Base-by-base conservation (phyloP, 495 filamentous ascomycete species). In the Parachaetomium inaequale region DNA sequence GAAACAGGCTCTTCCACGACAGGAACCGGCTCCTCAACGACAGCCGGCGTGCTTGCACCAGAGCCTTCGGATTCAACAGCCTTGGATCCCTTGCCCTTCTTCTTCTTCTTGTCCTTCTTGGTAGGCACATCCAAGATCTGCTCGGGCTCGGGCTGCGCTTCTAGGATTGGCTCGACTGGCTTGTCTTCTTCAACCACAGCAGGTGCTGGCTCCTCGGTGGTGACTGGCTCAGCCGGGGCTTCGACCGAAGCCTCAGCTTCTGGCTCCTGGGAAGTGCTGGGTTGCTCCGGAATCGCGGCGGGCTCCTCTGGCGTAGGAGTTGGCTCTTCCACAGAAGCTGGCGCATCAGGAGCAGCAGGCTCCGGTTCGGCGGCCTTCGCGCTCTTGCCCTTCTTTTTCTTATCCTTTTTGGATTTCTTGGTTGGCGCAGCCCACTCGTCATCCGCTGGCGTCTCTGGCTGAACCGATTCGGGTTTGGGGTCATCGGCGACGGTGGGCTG, bases 321-420 rank as follows among this genome's bases (percentile, higher is more conserved):
- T 53, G 64, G 52, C 72, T 63, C 72, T 42, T 76, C 64, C 15
- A 50, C 66, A 29, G 7, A 66, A 32, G 65, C 63, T 14, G 61
- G 73, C 47, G 66, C 65, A 36, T 12, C 42, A 7, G 32, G 65
- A 46, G 72, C 67, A 36, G 47, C 59, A 60, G 64, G 50, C 49
- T 71, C 65, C 11, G 49, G 64, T n/a, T 62, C 65, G 0, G 60
- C 67, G 8, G 61, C 25, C 45, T 75, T 65, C 25, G 58, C 58
- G 14, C 55, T 68, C 51, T 71, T 71, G 40, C 63, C 57, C 47
- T 65, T 68, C 65, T 70, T 72, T 60, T 74, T 76, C 64, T 75
- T 75, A 10, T 69, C 67, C 64, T 75, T 71, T 50, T 69, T 64
- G 23, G 68, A 70, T 56, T 53, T 63, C 58, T 66, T 62, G 21